phyloP scores from a whole-genome alignment of 2,329 filamentous ascomycete species.

The Helicocarpus griseus region DNA sequence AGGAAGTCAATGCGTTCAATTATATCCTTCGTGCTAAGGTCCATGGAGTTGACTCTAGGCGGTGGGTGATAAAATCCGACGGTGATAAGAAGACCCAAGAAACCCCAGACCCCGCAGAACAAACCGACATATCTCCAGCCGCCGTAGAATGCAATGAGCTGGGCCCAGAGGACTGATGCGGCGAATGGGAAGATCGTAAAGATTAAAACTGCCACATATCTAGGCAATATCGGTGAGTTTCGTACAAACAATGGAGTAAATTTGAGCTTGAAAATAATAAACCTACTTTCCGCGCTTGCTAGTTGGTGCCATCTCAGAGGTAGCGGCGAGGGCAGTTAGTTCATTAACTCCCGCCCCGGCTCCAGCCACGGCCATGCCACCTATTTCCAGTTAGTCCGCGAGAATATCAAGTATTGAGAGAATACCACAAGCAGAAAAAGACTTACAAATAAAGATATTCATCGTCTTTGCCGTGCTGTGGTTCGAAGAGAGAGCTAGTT shows the following conservation, averaged over 20 bases:
- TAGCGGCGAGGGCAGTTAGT: constrained; percentile 57
- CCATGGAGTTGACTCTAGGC: constrained; percentile 32
- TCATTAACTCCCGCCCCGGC: constrained; percentile 59
- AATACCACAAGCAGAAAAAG: not conserved
- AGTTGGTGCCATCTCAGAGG: constrained; percentile 58
- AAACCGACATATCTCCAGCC: constrained; percentile 37
- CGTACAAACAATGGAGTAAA: no score
- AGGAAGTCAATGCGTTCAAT: constrained; percentile 42
- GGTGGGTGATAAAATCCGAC: constrained; percentile 38
- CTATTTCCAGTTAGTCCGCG: constrained; percentile 22
- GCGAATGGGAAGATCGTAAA: constrained; percentile 55
- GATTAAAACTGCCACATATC: constrained; percentile 51
- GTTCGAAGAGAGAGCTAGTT: no score
- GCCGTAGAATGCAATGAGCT: constrained; percentile 42
- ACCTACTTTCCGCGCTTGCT: constrained; percentile 54
- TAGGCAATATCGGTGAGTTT: no score
- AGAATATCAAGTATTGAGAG: no score
- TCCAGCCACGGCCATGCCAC: constrained; percentile 50
- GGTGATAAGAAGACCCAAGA: constrained; percentile 33
- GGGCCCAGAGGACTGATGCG: constrained; percentile 52
- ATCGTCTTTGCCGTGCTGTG: constrained; percentile 48
- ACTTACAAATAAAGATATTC: constrained; percentile 51
- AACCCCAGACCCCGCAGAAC: constrained; percentile 34
- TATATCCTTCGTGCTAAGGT: constrained; percentile 29
- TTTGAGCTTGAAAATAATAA: no score